Percentiles rank a stretch among this genome's conserved stretches.
phyloP scores from a whole-genome alignment of 2,329 filamentous ascomycete genomes.

The Sporothrix dimorphospora region DNA sequence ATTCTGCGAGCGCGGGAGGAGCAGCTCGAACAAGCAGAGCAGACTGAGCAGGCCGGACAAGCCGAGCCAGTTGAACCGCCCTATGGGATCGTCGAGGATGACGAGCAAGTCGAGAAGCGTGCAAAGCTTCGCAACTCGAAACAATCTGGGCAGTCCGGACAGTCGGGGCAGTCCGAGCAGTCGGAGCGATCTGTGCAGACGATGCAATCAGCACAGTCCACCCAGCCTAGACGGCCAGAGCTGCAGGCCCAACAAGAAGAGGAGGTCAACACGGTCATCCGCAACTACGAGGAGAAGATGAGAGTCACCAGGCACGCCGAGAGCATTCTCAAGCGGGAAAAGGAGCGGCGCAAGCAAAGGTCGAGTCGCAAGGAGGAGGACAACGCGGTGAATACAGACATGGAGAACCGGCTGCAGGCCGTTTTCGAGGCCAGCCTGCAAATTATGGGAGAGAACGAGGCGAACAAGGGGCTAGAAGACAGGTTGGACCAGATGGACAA shows the following conservation, averaged over 20 bases:
- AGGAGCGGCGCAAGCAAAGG: not conserved
- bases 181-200: not conserved
- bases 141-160: not conserved
- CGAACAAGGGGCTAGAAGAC: not conserved
- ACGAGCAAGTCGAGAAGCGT: not conserved
- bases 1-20: slow-evolving; percentile 9
- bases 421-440: not conserved
- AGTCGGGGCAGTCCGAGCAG: not conserved
- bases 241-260: not conserved
- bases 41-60: not conserved
- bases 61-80: not conserved
- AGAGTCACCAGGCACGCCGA: not conserved
- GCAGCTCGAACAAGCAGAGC: not conserved
- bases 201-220: not conserved
- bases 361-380: not conserved
- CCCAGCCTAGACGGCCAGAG: not conserved
- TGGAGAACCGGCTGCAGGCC: not conserved
- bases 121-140: not conserved
- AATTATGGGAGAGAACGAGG: too few relatives aligned
- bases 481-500: not conserved
- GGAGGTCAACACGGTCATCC: not conserved
- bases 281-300: slow-evolving; percentile 19
- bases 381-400: not conserved
- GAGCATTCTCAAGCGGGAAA: not conserved
- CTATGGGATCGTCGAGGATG: not conserved